Percentiles rank a stretch among this genome's conserved stretches.
phyloP scores from a whole-genome alignment of 2,329 filamentous ascomycete genomes.

The Calonectria pseudoturangicola region DNA sequence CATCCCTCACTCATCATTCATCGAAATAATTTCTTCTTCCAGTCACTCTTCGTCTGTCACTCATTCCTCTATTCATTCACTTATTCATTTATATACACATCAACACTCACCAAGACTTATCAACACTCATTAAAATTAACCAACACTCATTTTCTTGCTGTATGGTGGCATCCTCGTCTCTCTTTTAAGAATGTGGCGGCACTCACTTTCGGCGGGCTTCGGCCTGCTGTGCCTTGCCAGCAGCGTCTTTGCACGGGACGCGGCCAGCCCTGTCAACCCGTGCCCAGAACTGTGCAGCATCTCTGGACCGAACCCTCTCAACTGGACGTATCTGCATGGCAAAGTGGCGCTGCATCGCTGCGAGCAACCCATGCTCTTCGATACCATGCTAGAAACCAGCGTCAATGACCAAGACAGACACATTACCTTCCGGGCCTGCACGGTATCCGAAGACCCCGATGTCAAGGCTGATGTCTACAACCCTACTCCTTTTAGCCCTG shows the following conservation, averaged over 20 bases:
- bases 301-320: background rate
- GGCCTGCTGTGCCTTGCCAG: background rate
- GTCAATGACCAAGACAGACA: no score
- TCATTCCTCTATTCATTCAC: constrained; percentile 1
- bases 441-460: no score
- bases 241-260: constrained; percentile 1
- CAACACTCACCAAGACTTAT: background rate
- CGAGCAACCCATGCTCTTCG: no score
- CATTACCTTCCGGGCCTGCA: no score
- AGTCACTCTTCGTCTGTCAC: background rate
- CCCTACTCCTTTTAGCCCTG: background rate
- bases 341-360: no score
- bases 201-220: background rate
- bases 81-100: background rate
- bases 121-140: background rate
- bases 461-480: no score
- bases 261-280: background rate
- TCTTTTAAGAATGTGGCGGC: background rate
- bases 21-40: background rate
- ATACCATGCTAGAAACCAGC: no score
- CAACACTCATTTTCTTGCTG: background rate
- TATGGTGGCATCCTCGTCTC: background rate
- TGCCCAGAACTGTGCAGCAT: background rate
- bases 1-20: background rate
- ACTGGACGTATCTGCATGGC: background rate